These are phyloP conservation scores for Pilatotrama ljubarskyi DNA, from an alignment of 768 basidiomycete genomes.

Conservation along the genomic window DNA sequence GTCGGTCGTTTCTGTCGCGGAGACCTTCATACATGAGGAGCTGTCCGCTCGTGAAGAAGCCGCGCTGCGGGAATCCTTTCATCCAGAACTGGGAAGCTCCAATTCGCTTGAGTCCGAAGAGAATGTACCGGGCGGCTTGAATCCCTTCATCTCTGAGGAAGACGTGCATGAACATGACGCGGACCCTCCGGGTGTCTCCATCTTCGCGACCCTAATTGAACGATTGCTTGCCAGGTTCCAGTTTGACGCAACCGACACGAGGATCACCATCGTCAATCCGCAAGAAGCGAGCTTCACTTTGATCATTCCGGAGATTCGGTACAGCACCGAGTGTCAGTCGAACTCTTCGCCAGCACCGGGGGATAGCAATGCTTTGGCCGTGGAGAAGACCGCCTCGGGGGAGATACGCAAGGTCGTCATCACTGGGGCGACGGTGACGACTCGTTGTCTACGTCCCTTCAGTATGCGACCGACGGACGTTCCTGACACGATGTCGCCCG, in stretches of 20 bases:
- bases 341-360: not conserved
- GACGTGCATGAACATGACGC: constrained; percentile 43
- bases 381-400: not conserved
- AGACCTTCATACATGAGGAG: constrained; percentile 85
- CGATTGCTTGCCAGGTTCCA: constrained; percentile 76
- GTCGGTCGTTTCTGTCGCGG: constrained; percentile 82
- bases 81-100: constrained; percentile 40
- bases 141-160: constrained; percentile 51
- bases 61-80: constrained; percentile 67
- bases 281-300: constrained; percentile 62
- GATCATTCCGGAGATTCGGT: constrained; percentile 56
- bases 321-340: constrained; percentile 46
- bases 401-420: constrained; percentile 54
- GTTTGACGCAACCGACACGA: constrained; percentile 69
- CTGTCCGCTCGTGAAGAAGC: constrained; percentile 71
- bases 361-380: not conserved
- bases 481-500: constrained; percentile 27
- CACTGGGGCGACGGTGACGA: constrained; percentile 55
- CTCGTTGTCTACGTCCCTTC: constrained; percentile 42
- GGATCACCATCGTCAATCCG: constrained; percentile 68
- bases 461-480: constrained; percentile 17
- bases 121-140: constrained; percentile 67
- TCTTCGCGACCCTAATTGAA: constrained; percentile 81
- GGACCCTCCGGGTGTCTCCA: constrained; percentile 74
- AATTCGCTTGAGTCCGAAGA: constrained; percentile 29